Percentiles rank a stretch among this genome's conserved stretches.
These are phyloP conservation scores for Ampelomyces quisqualis DNA, from an alignment of 2,329 filamentous ascomycete species.

Conservation along the genomic window DNA sequence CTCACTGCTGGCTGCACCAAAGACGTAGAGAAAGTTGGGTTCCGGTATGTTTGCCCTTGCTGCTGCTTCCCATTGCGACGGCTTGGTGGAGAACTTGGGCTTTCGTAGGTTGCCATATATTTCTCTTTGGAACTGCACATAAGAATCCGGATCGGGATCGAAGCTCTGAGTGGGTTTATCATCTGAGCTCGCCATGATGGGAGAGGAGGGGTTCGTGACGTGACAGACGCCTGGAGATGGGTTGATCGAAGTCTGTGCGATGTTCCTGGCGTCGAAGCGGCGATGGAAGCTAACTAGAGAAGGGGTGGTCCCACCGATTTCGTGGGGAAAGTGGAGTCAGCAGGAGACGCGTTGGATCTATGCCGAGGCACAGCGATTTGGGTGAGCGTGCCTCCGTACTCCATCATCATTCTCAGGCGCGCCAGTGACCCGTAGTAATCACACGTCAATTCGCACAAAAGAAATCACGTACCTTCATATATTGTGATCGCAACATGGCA, in stretches of 20 bases:
- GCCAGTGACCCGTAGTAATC: no score
- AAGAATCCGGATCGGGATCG: slow-evolving; percentile 41
- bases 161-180: slow-evolving; percentile 21
- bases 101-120: slow-evolving; percentile 42
- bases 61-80: slow-evolving; percentile 43
- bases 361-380: slow-evolving; percentile 5
- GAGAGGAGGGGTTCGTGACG: neutral
- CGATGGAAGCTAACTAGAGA: no score
- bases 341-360: neutral
- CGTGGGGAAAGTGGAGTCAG: slow-evolving; percentile 2
- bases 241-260: neutral
- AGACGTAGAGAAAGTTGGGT: slow-evolving; percentile 46
- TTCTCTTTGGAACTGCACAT: slow-evolving; percentile 37
- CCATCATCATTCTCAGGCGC: no score
- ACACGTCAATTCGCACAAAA: no score
- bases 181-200: slow-evolving; percentile 12
- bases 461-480: no score
- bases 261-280: no score
- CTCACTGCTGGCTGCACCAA: slow-evolving; percentile 42
- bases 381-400: no score
- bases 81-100: slow-evolving; percentile 46
- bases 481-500: no score
- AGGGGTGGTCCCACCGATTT: neutral
- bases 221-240: neutral
- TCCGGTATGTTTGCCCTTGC: slow-evolving; percentile 37